Evolutionary conservation across 495 filamentous ascomycete species (phyloP).

Genomic region (Clavariopsis aquatica): DNA sequence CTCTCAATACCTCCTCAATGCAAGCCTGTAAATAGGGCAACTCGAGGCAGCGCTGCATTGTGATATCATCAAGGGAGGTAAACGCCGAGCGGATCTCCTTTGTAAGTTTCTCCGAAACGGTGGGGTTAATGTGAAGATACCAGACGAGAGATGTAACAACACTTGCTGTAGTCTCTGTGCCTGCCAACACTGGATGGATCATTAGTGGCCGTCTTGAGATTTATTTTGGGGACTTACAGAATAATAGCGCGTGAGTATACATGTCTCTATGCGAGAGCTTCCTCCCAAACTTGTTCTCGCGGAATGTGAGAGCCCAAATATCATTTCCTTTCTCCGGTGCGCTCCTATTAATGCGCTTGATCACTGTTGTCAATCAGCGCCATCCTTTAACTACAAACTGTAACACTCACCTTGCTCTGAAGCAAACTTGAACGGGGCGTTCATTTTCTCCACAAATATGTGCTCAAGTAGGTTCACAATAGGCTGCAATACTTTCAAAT

Average conservation of each 20-base stretch:
- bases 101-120: constrained; percentile 12
- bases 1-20: constrained; percentile 27
- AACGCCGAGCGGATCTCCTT: constrained; percentile 25
- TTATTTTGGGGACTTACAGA: not conserved
- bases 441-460: not conserved
- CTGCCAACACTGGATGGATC: constrained; percentile 17
- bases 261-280: not conserved
- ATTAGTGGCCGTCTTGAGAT: no score
- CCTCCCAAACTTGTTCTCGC: not conserved
- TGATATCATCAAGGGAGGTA: constrained; percentile 26
- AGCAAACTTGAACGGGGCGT: not conserved
- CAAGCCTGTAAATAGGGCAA: constrained; percentile 31
- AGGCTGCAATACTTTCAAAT: not conserved
- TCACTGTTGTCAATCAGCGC: not conserved
- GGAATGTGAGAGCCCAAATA: not conserved
- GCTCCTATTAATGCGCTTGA: not conserved
- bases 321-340: not conserved
- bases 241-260: not conserved
- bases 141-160: constrained; percentile 17
- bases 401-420: not conserved
- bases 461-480: not conserved
- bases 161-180: constrained; percentile 33
- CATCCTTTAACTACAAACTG: not conserved
- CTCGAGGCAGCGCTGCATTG: constrained; percentile 9
- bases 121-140: constrained; percentile 26